A percentile compares a stretch with the other conserved stretches of the same genome.
These are phyloP conservation scores for Diaporthe humulicola DNA, from an alignment of 2,329 filamentous ascomycete species.

Conservation along the genomic window DNA sequence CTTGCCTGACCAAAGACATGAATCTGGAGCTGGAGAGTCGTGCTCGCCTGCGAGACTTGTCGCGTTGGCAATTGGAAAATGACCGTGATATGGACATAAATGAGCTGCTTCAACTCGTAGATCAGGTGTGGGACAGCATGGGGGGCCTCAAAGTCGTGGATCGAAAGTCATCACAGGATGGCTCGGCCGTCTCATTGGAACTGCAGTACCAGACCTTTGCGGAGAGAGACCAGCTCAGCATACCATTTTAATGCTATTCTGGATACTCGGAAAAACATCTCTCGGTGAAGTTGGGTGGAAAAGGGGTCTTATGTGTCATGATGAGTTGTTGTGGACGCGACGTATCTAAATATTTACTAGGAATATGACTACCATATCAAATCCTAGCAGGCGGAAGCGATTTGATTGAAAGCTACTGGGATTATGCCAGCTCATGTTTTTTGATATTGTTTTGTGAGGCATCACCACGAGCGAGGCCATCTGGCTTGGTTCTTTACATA, in stretches of 20 bases:
- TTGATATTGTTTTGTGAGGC: neutral
- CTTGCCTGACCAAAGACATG: slow-evolving; percentile 39
- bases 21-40: neutral
- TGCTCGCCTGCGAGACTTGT: slow-evolving; percentile 41
- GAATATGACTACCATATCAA: too few relatives aligned
- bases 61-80: slow-evolving; percentile 48
- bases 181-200: neutral
- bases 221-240: neutral
- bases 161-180: slow-evolving; percentile 41
- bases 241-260: neutral
- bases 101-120: slow-evolving; percentile 48
- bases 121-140: slow-evolving; percentile 44
- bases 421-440: neutral
- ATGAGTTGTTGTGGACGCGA: neutral
- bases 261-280: neutral
- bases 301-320: neutral
- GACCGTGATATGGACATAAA: slow-evolving; percentile 46
- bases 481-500: neutral
- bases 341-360: neutral
- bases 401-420: neutral
- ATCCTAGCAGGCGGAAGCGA: neutral
- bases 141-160: slow-evolving; percentile 46
- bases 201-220: neutral
- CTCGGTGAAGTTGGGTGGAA: too few relatives aligned
- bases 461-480: neutral